Conservation (phyloP, 2,329 filamentous ascomycete genomes). For the Fusarium sp. region DNA sequence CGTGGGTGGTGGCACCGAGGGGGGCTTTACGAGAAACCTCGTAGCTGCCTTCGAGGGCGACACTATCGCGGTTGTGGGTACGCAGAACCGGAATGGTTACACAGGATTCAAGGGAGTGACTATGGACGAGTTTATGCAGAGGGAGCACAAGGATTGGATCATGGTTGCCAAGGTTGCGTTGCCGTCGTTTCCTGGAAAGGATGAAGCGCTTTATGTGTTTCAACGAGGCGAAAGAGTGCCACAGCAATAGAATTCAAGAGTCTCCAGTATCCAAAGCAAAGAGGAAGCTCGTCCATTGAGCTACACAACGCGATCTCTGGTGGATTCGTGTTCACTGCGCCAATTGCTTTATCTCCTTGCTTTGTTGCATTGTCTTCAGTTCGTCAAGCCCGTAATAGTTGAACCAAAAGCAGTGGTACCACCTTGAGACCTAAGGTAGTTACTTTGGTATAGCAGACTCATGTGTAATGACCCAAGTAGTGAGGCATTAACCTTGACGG, state of each 20-base stretch:
- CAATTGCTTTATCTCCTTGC: neutral
- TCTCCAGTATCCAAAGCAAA: neutral
- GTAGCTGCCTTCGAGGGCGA: constrained; percentile 72
- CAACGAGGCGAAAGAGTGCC: constrained; percentile 59
- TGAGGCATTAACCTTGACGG: neutral
- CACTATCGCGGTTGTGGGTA: constrained; percentile 77
- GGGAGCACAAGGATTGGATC: constrained; percentile 67
- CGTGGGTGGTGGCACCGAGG: constrained; percentile 72
- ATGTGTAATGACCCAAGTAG: neutral
- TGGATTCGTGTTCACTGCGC: neutral
- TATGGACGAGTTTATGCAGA: constrained; percentile 74
- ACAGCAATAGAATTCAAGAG: constrained; percentile 15
- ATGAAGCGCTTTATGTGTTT: constrained; percentile 79
- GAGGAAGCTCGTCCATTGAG: neutral
- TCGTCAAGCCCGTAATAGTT: too few species aligned
- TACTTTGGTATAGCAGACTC: too few species aligned
- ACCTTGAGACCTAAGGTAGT: too few species aligned
- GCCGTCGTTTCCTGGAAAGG: constrained; percentile 81
- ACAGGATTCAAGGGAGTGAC: constrained; percentile 74
- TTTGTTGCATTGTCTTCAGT: neutral
- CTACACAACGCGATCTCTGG: neutral
- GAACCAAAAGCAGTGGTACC: too few species aligned
- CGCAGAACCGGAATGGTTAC: constrained; percentile 80
- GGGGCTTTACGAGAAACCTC: constrained; percentile 72
- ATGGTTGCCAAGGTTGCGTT: constrained; percentile 73